Evolutionary conservation across 148 eudicot genomes (phyloP).

Genomic region (Agrostemma githago): DNA sequence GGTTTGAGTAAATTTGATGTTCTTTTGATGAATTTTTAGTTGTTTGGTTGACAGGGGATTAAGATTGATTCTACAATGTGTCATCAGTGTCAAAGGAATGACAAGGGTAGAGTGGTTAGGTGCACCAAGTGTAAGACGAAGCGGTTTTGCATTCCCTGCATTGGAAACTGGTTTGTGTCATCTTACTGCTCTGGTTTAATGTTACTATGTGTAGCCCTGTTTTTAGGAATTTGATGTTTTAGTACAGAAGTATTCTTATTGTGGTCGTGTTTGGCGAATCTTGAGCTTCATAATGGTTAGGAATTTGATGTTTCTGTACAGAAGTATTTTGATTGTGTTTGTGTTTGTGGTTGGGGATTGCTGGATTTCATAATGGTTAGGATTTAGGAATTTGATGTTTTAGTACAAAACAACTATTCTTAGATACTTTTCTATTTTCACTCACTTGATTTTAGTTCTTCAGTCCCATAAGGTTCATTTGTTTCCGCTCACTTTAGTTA

Average conservation of each 20-base stretch:
- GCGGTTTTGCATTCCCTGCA: constrained; percentile 44
- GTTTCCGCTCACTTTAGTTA: too few species aligned
- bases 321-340: too few species aligned
- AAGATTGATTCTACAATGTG: constrained; percentile 37
- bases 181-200: background rate
- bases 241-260: background rate
- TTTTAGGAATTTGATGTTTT: background rate
- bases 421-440: too few species aligned
- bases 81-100: constrained; percentile 59
- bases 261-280: background rate
- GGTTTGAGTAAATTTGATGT: background rate
- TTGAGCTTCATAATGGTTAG: too few species aligned
- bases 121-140: constrained; percentile 43
- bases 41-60: constrained; percentile 28
- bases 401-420: too few species aligned
- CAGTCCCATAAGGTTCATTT: too few species aligned
- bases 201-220: background rate
- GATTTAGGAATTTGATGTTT: too few species aligned
- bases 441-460: too few species aligned
- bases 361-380: too few species aligned
- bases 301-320: too few species aligned
- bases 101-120: constrained; percentile 46
- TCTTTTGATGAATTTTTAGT: background rate
- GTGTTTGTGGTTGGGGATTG: too few species aligned
- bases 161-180: constrained; percentile 32